A percentile compares a stretch with the other conserved stretches of the same genome.
Evolutionary conservation across 352 stramenopile species (phyloP).

Genomic region (Phytophthora colocasiae): DNA sequence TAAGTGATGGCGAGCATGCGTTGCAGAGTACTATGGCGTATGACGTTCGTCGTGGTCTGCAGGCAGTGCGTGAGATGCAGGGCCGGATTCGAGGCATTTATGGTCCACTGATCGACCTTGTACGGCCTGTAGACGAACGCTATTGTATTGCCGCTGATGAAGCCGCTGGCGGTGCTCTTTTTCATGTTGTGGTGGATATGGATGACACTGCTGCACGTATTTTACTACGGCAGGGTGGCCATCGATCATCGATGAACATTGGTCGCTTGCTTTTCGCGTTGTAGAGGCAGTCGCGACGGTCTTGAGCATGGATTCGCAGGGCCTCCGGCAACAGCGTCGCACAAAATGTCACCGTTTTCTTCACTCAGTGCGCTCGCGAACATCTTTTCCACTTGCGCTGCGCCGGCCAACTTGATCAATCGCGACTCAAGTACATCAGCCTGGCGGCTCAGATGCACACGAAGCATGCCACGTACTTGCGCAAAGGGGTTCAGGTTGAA

Average conservation of each 20-base stretch:
- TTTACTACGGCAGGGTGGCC: conserved; percentile 78
- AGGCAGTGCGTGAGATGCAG: conserved; percentile 90
- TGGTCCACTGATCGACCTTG: conserved; percentile 97
- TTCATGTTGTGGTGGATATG: conserved; percentile 99
- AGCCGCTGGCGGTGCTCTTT: conserved; percentile 95
- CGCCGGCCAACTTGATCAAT: conserved; percentile 15
- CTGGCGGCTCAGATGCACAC: conserved; percentile 12
- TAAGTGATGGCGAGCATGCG: conserved; percentile 76
- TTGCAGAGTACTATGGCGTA: conserved; percentile 89
- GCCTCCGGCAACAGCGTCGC: too few relatives aligned
- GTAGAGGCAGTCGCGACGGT: too few relatives aligned
- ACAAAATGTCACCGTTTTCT: background rate
- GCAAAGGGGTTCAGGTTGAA: conserved; percentile 26
- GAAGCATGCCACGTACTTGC: conserved; percentile 31
- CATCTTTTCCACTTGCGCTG: background rate
- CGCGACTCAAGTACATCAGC: conserved; percentile 11
- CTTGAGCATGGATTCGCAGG: too few relatives aligned
- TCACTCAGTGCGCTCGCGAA: background rate
- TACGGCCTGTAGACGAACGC: conserved; percentile 85
- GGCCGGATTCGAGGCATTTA: conserved; percentile 87
- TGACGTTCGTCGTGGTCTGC: conserved; percentile 84
- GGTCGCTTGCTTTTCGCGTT: too few relatives aligned
- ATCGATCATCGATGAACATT: too few relatives aligned
- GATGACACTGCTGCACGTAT: conserved; percentile 96
- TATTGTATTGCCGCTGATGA: conserved; percentile 97